phyloP scores from a whole-genome alignment of 1,139 yeast species.

The Scheffersomyces titani region DNA sequence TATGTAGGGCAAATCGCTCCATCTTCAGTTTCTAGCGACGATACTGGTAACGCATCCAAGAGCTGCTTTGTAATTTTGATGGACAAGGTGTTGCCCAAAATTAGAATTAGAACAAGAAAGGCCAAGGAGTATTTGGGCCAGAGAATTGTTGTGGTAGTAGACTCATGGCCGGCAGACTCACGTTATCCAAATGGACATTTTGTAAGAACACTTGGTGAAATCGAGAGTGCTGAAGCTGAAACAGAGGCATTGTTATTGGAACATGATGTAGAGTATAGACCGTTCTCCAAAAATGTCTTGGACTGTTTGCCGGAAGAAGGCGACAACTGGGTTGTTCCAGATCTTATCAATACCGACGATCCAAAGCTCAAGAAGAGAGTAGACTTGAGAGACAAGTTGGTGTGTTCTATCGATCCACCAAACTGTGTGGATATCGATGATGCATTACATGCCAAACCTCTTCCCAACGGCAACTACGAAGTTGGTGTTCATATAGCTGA shows the following conservation, averaged over 20 bases:
- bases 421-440: slow-evolving; percentile 99
- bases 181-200: slow-evolving; percentile 95
- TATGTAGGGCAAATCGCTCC: slow-evolving; percentile 95
- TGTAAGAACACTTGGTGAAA: slow-evolving; percentile 83
- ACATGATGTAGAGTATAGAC: slow-evolving; percentile 95
- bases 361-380: slow-evolving; percentile 64
- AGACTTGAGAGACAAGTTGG: slow-evolving; percentile 84
- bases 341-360: slow-evolving; percentile 56
- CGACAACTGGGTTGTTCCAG: slow-evolving; percentile 89
- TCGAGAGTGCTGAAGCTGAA: slow-evolving; percentile 93
- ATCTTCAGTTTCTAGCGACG: slow-evolving; percentile 62
- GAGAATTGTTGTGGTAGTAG: slow-evolving; percentile 89
- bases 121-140: slow-evolving; percentile 80
- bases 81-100: slow-evolving; percentile 87
- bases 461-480: slow-evolving; percentile 93
- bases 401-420: slow-evolving; percentile 98
- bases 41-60: slow-evolving; percentile 61
- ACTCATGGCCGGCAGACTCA: slow-evolving; percentile 85
- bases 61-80: slow-evolving; percentile 83
- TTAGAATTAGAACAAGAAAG: slow-evolving; percentile 84
- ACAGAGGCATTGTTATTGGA: slow-evolving; percentile 92
- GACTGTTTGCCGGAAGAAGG: slow-evolving; percentile 94
- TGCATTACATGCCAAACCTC: slow-evolving; percentile 82
- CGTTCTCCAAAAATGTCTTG: slow-evolving; percentile 88
- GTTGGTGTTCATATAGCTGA: slow-evolving; percentile 99